Evolutionary conservation across 1,284 basidiomycete genomes (phyloP), one percentile per base, ranked within the genome.

Genomic region (Termitomyces sp.): DNA sequence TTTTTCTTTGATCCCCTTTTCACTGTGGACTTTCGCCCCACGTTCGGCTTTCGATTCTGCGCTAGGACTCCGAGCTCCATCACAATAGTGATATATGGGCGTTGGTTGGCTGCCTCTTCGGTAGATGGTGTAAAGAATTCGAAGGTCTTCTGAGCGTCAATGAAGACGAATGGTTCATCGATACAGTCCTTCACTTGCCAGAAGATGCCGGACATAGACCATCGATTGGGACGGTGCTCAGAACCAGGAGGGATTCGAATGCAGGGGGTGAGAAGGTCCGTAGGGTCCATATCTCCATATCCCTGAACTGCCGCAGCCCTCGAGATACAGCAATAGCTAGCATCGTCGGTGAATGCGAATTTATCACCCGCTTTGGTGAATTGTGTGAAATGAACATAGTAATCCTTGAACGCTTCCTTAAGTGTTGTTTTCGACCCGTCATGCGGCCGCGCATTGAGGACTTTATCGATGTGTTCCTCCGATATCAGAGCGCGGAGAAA

Each of bases 21-120:
- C 9, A 8, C 28, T 2, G 4, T 30, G 3, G 28, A 10, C 28
- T 7, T 30, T 7, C 28, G 6, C 28, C 28, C 6, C 4, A 7
- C 9, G 3, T 37, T 18, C n/a, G 11, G 9, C 18, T 18, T 37
- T 8, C n/a, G 5, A 13, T 30, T 16, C 31, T 16, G 34, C n/a
- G 14, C 35, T 19, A 45, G 38, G 13, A 46, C 21, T 16, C 59
- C 59, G 13, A 62, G 44, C 16, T 62, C 55, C 59, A 60, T 60
- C 13, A 53, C 51, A 16, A 62, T 46, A 7, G 55, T 57, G 35
- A 62, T 59, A 35, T 60, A 62, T 5, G 57, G 60, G 24, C 33
- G 18, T 16, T 33, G 3, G 5, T 24, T 16, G 18, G 16, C 28
- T 33, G 10, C n/a, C 5, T 14, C 14, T 18, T 3, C 34, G 24